phyloP scores from a whole-genome alignment of 305 asterid genomes.

The Fraxinus paxiana region DNA sequence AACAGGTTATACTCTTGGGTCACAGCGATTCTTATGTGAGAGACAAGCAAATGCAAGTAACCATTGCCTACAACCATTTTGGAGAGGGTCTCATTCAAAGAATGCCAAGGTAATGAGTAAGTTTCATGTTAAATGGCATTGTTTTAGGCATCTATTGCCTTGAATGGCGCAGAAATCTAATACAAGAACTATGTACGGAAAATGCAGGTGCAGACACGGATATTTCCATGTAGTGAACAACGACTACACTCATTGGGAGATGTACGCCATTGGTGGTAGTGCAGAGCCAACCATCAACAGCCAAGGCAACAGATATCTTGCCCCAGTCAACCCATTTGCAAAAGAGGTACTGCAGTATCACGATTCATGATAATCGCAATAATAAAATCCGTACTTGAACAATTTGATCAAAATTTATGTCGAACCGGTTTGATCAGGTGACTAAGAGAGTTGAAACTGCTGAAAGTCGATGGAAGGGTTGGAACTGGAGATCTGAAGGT shows the following conservation, averaged over 20 bases:
- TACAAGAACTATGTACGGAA: not conserved
- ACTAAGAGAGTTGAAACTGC: conserved; percentile 78
- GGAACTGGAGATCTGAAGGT: conserved; percentile 97
- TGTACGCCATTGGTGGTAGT: conserved; percentile 98
- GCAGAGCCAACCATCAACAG: conserved; percentile 93
- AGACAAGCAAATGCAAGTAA: conserved; percentile 88
- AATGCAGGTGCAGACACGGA: conserved; percentile 85
- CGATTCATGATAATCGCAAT: not conserved
- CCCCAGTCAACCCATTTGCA: conserved; percentile 69
- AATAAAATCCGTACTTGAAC: not conserved
- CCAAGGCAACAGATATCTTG: conserved; percentile 88
- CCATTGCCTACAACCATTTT: conserved; percentile 89
- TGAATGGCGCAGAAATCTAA: not conserved
- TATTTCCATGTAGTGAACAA: conserved; percentile 95
- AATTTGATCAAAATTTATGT: conserved; percentile 9
- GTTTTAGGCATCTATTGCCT: not conserved
- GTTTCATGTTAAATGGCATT: not conserved
- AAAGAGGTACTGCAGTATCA: conserved; percentile 60
- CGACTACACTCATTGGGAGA: conserved; percentile 97
- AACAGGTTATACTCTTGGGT: conserved; percentile 89
- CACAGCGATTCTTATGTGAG: conserved; percentile 80
- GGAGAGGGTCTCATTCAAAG: conserved; percentile 95
- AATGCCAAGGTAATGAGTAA: conserved; percentile 80
- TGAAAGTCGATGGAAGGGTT: conserved; percentile 52
- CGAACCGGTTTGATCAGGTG: conserved; percentile 44